Evolutionary conservation across 2,329 filamentous ascomycete species (phyloP).

Genomic region (Cladosporium sphaerospermum): DNA sequence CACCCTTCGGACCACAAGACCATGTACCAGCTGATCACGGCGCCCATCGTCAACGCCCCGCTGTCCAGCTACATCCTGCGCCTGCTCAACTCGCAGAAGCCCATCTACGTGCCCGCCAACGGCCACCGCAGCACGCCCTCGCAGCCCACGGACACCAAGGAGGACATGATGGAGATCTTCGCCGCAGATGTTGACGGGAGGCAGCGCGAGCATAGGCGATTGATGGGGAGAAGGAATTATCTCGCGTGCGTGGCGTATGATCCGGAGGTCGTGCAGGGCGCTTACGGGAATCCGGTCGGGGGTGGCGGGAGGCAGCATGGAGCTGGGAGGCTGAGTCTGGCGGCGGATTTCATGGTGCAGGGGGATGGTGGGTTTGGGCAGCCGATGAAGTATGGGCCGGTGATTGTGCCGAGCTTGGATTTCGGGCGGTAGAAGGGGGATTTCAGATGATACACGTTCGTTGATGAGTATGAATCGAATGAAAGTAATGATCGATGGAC

Average conservation of each 20-base stretch:
- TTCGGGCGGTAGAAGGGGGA: slow-evolving; percentile 38
- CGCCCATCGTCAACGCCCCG: slow-evolving; percentile 84
- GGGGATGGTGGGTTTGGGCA: slow-evolving; percentile 73
- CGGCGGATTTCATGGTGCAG: slow-evolving; percentile 95
- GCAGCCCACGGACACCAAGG: slow-evolving; percentile 78
- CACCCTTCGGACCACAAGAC: slow-evolving; percentile 94
- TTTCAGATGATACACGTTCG: background rate
- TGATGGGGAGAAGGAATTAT: slow-evolving; percentile 93
- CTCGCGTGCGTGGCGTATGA: slow-evolving; percentile 92
- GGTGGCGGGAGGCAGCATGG: slow-evolving; percentile 29
- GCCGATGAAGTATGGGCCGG: slow-evolving; percentile 93
- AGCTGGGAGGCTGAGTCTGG: slow-evolving; percentile 62
- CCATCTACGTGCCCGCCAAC: slow-evolving; percentile 84
- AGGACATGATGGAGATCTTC: slow-evolving; percentile 99
- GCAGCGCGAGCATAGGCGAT: slow-evolving; percentile 74
- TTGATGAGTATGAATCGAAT: too few relatives aligned
- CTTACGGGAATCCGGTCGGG: slow-evolving; percentile 23
- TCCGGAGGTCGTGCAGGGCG: slow-evolving; percentile 61
- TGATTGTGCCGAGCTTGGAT: slow-evolving; percentile 72
- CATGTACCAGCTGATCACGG: slow-evolving; percentile 97
- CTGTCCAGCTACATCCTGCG: slow-evolving; percentile 81
- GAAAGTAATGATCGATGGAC: too few relatives aligned
- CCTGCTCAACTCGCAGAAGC: slow-evolving; percentile 90
- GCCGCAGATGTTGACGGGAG: slow-evolving; percentile 85
- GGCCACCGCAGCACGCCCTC: slow-evolving; percentile 56